Evolutionary conservation across 2,329 filamentous ascomycete species (phyloP), one percentile per base, ranked within the genome.

Genomic region (Colletotrichum filicis): DNA sequence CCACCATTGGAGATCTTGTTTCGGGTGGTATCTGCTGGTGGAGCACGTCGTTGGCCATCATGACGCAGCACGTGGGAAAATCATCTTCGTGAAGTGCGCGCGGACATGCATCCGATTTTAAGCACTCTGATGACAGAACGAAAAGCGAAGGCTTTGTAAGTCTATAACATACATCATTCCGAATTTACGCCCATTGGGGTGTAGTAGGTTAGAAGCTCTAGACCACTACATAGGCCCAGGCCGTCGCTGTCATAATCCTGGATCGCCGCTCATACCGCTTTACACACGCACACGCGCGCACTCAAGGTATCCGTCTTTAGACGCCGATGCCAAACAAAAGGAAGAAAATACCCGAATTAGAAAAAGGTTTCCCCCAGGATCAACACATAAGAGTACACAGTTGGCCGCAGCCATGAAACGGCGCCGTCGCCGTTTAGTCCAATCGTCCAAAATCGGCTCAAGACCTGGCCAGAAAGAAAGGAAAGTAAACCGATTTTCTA

Each of bases 301-400:
- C 52, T 64, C 37, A 49, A 73, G 67, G 61, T 74, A 73, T 64
- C 66, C 73, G 60, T 74, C 66, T 69, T 30, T 66, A 62, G 66
- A 74, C 70, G 73, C 73, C 73, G 57, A 66, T 68, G 65, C 69
- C 69, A 66, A 56, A 60, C 19, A 60, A 66, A 46, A 55, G 37
- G 30, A 14, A 65, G 61, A 28, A 59, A 35, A 35, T 5, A 11
- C 66, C 32, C 35, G 49, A 60, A 61, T 73, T 64, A 59, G 22
- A 26, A 32, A 42, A 22, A 26, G 35, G 28, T 37, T 22, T 4
- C 32, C 11, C 61, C 56, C 37, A 57, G 28, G 52, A 61, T 22
- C 66, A 57, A 68, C 30, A 69, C 49, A 72, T 60, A 60, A 66
- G 71, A 73, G 61, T 61, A 71, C 71, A 71, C 49, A 37, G 26